These are phyloP conservation scores for Candida berthetii DNA, from an alignment of 805 yeast species.

Conservation along the genomic window DNA sequence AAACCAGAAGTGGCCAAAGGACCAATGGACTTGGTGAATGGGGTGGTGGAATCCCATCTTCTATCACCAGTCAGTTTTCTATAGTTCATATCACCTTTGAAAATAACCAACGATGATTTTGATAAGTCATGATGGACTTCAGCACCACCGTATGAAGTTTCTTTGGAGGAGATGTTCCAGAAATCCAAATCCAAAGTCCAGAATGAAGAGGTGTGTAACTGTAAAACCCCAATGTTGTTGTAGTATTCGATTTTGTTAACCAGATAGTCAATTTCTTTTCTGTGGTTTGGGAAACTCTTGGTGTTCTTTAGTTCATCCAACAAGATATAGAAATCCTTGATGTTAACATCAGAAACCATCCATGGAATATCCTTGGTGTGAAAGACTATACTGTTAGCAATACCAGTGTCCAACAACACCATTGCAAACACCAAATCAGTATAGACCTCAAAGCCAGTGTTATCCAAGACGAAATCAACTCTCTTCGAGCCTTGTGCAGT, in stretches of 20 bases:
- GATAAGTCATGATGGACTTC: conserved; percentile 54
- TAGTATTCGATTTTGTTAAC: conserved; percentile 39
- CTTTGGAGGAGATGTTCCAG: conserved; percentile 56
- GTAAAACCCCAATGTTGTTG: conserved; percentile 39
- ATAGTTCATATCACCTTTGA: conserved; percentile 95
- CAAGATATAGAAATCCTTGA: conserved; percentile 64
- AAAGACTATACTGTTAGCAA: conserved; percentile 58
- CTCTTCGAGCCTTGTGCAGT: conserved; percentile 23
- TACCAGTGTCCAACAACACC: conserved; percentile 63
- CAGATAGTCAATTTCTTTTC: conserved; percentile 41
- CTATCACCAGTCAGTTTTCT: conserved; percentile 91
- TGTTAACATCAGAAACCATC: conserved; percentile 96
- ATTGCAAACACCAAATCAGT: conserved; percentile 70
- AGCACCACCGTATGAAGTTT: conserved; percentile 50
- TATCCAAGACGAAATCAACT: conserved; percentile 83
- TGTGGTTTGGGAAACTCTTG: conserved; percentile 40
- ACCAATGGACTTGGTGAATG: conserved; percentile 67
- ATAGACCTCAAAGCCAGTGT: conserved; percentile 92
- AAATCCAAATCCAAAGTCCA: conserved; percentile 83
- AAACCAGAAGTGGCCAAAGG: conserved; percentile 58
- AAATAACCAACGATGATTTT: conserved; percentile 65
- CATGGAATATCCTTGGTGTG: conserved; percentile 93
- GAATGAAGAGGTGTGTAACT: conserved; percentile 57
- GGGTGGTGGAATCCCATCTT: conserved; percentile 78
- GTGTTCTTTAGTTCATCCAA: conserved; percentile 49